Base-by-base conservation (phyloP, 1,284 basidiomycete species). In the Austroboletus rostrupii region DNA sequence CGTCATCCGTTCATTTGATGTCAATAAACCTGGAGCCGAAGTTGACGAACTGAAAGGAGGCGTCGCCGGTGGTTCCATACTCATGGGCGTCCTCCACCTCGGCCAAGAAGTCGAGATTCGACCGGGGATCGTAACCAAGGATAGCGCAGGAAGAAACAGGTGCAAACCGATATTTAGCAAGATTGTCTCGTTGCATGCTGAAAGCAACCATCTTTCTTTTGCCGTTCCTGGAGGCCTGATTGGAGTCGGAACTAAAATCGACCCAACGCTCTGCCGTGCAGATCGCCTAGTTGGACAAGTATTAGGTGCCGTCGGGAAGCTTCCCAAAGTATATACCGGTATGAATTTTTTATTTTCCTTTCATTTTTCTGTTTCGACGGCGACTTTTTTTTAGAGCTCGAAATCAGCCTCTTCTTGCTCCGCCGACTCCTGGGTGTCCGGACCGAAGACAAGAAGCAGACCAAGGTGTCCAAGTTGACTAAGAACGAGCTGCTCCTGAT, bases 1-100 rank as follows among this genome's bases (percentile, higher is more conserved):
- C 63, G 95, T 99, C 67, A 99, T 99, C 69, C 92, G 94, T 63
- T 98, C 95, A n/a, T 99, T 99, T 73, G 97, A 99, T 70, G 96
- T 99, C 70, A 99, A 99, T 82, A 98, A 97, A 74, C 96, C 96
- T 12, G 96, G 96, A 68, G 85, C 95, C 6, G 92, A 96, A 68
- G 93, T 99, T 10, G 90, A 97, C 61, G 96, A 99, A 54, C 80
- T 99, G 53, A 96, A 97, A 72, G 96, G 96, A 56, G 97, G 97
- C 68, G 97, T 99, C 29, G 97, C 96, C 16, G 96, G 96, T 72
- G 96, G 96, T 35, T 95, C 90, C 35, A 96, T 99, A 65, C 79
- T 99, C 55, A 90, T 85, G 13, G 97, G 96, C 64, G 90, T 97
- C 31, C 83, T 99, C 56, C 84, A 79, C 55, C 77, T 98, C 48